Evolutionary conservation across 129 eudicot genomes (phyloP).

Genomic region (Ambrosia trifida): DNA sequence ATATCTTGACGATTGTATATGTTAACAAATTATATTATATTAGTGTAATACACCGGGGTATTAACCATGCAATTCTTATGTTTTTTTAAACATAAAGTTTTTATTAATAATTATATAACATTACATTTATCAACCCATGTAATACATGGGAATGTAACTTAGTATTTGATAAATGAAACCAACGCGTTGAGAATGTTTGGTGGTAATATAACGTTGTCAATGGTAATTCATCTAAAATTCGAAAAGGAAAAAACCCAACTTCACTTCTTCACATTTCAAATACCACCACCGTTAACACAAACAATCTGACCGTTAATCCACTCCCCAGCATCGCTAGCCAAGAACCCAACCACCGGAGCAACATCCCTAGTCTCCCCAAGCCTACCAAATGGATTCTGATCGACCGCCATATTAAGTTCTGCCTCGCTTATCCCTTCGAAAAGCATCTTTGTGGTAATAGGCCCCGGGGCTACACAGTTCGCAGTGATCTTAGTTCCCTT

Average conservation of each 20-base stretch:
- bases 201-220: too few species aligned
- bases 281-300: slow-evolving; percentile 55
- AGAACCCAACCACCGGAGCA: slow-evolving; percentile 52
- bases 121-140: too few species aligned
- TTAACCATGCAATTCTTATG: too few species aligned
- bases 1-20: too few species aligned
- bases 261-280: slow-evolving; percentile 16
- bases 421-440: slow-evolving; percentile 46
- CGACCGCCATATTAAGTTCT: slow-evolving; percentile 38
- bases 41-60: too few species aligned
- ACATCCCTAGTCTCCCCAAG: slow-evolving; percentile 51
- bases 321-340: slow-evolving; percentile 53
- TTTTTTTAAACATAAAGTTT: too few species aligned
- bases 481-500: slow-evolving; percentile 63
- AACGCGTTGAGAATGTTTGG: too few species aligned
- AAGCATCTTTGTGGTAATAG: slow-evolving; percentile 57
- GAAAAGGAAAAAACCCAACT: not conserved
- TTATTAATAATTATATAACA: too few species aligned
- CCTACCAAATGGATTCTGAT: slow-evolving; percentile 43
- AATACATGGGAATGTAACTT: too few species aligned
- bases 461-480: slow-evolving; percentile 68
- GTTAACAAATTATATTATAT: too few species aligned
- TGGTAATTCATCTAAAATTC: too few species aligned
- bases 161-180: too few species aligned
- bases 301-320: slow-evolving; percentile 67